Percentiles rank a stretch among this genome's conserved stretches.
Evolutionary conservation across 768 basidiomycete species (phyloP).

Genomic region (Suillus sp.): DNA sequence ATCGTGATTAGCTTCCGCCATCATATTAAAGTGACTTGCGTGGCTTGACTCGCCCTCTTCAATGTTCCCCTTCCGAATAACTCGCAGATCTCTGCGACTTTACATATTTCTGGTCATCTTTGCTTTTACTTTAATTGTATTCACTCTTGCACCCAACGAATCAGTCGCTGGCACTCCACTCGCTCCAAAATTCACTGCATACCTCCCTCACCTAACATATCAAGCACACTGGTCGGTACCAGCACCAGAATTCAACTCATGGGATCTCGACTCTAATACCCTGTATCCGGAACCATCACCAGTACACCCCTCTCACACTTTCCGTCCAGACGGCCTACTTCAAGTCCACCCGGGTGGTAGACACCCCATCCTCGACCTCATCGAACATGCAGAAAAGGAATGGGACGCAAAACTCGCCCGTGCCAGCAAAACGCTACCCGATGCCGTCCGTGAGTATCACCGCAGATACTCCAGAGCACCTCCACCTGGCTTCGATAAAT

Average conservation of each 20-base stretch:
- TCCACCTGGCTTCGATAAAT: slow-evolving; percentile 48
- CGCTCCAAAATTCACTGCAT: neutral
- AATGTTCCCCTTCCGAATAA: neutral
- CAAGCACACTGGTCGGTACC: neutral
- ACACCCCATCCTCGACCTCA: slow-evolving; percentile 51
- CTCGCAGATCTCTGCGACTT: neutral
- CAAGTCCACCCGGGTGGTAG: slow-evolving; percentile 37
- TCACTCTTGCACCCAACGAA: neutral
- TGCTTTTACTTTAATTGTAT: neutral
- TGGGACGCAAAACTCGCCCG: slow-evolving; percentile 42
- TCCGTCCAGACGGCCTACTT: slow-evolving; percentile 36
- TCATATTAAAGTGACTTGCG: too few relatives aligned
- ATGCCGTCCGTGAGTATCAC: slow-evolving; percentile 44
- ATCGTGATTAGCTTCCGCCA: too few relatives aligned
- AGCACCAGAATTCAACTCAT: neutral
- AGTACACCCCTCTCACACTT: slow-evolving; percentile 18
- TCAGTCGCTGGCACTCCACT: neutral
- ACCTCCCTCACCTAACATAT: neutral
- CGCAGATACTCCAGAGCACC: slow-evolving; percentile 40
- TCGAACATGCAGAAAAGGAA: slow-evolving; percentile 35
- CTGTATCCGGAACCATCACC: neutral
- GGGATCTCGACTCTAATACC: neutral
- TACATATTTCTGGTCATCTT: neutral
- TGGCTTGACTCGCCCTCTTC: neutral
- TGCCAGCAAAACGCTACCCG: slow-evolving; percentile 39